These are phyloP conservation scores for Cyclospora cayetanensis DNA, from an alignment of 169 alveolate species.

Conservation along the genomic window DNA sequence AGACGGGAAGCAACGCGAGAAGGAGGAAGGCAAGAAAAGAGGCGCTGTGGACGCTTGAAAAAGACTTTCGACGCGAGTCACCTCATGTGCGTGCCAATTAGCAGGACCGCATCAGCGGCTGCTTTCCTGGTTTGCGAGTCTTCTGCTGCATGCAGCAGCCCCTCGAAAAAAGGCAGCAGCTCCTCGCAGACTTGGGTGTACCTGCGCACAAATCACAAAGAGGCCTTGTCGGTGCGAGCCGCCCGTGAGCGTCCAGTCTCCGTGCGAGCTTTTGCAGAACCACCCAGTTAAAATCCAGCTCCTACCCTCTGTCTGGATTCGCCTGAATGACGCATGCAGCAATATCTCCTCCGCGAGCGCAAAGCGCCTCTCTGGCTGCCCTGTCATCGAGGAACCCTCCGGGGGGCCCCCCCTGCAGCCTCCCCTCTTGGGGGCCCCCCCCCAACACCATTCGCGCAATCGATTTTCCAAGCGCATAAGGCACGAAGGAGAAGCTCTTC, in stretches of 20 bases:
- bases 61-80: background rate
- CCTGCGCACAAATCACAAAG: background rate
- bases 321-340: slow-evolving; percentile 60
- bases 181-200: slow-evolving; percentile 8
- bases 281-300: background rate
- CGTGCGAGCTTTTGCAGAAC: background rate
- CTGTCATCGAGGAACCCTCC: background rate
- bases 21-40: background rate
- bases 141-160: slow-evolving; percentile 30
- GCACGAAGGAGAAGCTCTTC: background rate
- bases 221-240: background rate
- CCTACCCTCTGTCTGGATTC: slow-evolving; percentile 43
- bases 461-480: background rate
- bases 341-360: slow-evolving; percentile 59
- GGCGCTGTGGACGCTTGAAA: background rate
- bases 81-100: slow-evolving; percentile 56
- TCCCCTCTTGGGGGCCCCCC: background rate
- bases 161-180: slow-evolving; percentile 49
- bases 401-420: background rate
- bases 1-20: background rate
- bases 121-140: slow-evolving; percentile 12
- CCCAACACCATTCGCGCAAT: background rate
- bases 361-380: slow-evolving; percentile 52
- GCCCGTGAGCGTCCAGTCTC: background rate
- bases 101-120: slow-evolving; percentile 50